Evolutionary conservation across 495 filamentous ascomycete species (phyloP).

Genomic region (Evernia prunastri): DNA sequence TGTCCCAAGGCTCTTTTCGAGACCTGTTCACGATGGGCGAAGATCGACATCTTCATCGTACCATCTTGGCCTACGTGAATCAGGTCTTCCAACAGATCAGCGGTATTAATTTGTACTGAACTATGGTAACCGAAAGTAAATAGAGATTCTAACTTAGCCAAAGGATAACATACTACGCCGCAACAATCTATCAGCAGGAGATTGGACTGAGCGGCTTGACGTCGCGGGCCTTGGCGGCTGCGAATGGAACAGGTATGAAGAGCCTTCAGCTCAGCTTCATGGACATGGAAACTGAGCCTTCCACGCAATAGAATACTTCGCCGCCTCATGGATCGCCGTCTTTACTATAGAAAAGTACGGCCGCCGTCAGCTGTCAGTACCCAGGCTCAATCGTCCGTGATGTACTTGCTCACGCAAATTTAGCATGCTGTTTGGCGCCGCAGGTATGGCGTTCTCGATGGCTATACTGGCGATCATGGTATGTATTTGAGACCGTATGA

Average conservation of each 20-base stretch:
- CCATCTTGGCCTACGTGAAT: slow-evolving; percentile 63
- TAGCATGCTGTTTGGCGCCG: slow-evolving; percentile 63
- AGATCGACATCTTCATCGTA: slow-evolving; percentile 69
- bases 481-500: slow-evolving; percentile 16
- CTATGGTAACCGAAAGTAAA: no score
- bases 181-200: slow-evolving; percentile 55
- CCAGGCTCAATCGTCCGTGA: not conserved
- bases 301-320: slow-evolving; percentile 53
- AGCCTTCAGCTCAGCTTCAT: not conserved
- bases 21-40: slow-evolving; percentile 68
- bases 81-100: slow-evolving; percentile 74
- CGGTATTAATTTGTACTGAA: slow-evolving; percentile 74
- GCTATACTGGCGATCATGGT: slow-evolving; percentile 47
- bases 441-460: slow-evolving; percentile 65
- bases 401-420: not conserved
- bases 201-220: slow-evolving; percentile 49
- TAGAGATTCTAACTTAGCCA: no score
- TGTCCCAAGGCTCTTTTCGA: slow-evolving; percentile 55
- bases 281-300: not conserved
- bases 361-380: slow-evolving; percentile 48
- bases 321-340: slow-evolving; percentile 65
- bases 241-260: slow-evolving; percentile 50
- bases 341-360: slow-evolving; percentile 65
- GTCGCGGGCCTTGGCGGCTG: slow-evolving; percentile 62
- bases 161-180: slow-evolving; percentile 67